phyloP scores from a whole-genome alignment of 495 filamentous ascomycete genomes.

The Annulohypoxylon maeteangense region DNA sequence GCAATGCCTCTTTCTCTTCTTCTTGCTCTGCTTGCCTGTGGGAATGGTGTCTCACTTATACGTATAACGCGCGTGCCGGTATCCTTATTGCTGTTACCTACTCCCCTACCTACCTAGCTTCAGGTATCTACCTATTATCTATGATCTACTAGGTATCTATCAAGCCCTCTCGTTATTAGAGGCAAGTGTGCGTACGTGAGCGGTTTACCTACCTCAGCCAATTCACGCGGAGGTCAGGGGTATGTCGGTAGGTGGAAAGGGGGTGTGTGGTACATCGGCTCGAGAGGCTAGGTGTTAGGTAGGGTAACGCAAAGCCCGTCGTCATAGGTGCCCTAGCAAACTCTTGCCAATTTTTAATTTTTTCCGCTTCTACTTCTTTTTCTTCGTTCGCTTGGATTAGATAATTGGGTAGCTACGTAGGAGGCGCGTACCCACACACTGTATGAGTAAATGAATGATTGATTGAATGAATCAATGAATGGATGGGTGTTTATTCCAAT shows the following conservation, averaged over 20 bases:
- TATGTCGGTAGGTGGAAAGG: not conserved
- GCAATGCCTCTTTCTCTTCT: too few species aligned
- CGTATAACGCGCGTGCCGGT: not conserved
- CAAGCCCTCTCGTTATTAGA: not conserved
- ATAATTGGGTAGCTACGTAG: too few species aligned
- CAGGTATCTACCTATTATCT: too few species aligned
- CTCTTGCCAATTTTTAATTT: not conserved
- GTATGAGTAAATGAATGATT: too few species aligned
- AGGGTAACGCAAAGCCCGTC: not conserved
- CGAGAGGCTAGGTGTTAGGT: not conserved
- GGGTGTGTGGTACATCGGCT: not conserved
- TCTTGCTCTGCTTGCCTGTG: too few species aligned
- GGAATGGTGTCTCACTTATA: not conserved
- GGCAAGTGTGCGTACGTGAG: not conserved
- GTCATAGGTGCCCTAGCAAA: not conserved
- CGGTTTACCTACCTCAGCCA: not conserved
- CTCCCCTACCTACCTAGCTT: not conserved
- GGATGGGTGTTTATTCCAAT: not conserved
- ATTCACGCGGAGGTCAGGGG: not conserved
- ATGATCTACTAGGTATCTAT: too few species aligned
- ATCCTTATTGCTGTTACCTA: not conserved
- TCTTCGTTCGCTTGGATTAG: not conserved
- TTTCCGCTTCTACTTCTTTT: not conserved
- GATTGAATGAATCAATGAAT: too few species aligned
- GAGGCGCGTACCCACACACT: not conserved